A percentile compares a stretch with the other conserved stretches of the same genome.
Conservation (phyloP, 352 stramenopile genomes). For the Globisporangium perplexum region DNA sequence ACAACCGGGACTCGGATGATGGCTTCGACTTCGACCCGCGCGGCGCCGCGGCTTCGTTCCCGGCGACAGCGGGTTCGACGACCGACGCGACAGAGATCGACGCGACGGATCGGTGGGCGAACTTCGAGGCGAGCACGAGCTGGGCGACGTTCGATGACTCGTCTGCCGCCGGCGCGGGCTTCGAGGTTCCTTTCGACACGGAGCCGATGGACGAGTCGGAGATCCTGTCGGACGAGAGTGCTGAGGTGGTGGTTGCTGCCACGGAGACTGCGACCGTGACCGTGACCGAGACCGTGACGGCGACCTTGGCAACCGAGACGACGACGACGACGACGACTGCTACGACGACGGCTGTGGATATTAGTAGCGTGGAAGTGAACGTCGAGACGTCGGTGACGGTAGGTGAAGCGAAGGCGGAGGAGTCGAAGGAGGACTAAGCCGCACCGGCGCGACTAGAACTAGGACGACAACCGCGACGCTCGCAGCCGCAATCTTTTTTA, state of each 20-base stretch:
- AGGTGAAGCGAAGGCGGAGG: neutral
- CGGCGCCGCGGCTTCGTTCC: conserved; percentile 3
- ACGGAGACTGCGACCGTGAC: conserved; percentile 6
- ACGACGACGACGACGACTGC: conserved; percentile 4
- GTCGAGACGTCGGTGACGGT: conserved; percentile 3
- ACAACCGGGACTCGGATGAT: conserved; percentile 15
- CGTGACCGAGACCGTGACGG: conserved; percentile 1
- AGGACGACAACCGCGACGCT: conserved; percentile 3
- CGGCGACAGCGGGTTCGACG: neutral
- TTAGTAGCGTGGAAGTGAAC: conserved; percentile 15
- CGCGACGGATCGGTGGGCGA: conserved; percentile 41
- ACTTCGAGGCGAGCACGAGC: conserved; percentile 51
- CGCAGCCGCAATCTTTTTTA: conserved; percentile 3
- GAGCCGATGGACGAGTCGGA: conserved; percentile 42
- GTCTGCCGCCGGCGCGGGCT: conserved; percentile 18
- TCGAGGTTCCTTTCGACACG: conserved; percentile 54
- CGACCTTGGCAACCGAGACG: conserved; percentile 3
- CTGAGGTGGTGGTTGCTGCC: conserved; percentile 19
- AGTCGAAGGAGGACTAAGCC: conserved; percentile 10
- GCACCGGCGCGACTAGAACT: conserved; percentile 10
- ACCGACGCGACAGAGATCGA: conserved; percentile 9
- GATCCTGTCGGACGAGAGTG: conserved; percentile 25
- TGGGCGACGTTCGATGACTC: conserved; percentile 69
- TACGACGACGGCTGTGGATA: conserved; percentile 6
- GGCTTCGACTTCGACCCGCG: conserved; percentile 29